Conservation (phyloP, 225 moss, liverwort and hornwort genomes). For the Antitrichia curtipendula region DNA sequence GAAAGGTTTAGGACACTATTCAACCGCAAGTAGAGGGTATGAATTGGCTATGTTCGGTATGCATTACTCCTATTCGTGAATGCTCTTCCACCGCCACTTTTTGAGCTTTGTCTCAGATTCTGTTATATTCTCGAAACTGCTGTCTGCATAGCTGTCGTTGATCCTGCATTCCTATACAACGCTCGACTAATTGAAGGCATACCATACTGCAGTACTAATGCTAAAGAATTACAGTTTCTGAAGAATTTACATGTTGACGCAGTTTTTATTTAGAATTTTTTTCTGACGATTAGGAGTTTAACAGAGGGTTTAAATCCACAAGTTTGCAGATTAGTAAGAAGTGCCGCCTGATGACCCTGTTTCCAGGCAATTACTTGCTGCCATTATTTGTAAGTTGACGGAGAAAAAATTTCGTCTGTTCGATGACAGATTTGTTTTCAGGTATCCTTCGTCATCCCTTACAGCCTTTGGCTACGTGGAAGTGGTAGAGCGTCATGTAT, state of each 20-base stretch:
- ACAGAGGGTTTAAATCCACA: not conserved
- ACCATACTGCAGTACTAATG: not conserved
- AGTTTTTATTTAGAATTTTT: not conserved
- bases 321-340: not conserved
- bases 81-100: not conserved
- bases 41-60: not conserved
- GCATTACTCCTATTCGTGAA: not conserved
- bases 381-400: not conserved
- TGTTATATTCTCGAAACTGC: not conserved
- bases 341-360: not conserved
- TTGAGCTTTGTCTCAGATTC: not conserved
- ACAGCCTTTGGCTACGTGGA: not conserved
- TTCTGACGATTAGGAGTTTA: not conserved
- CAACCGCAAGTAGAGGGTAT: not conserved
- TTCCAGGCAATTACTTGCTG: not conserved
- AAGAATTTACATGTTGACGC: not conserved
- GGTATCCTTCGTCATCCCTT: not conserved
- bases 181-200: not conserved
- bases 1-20: not conserved
- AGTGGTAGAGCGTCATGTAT: not conserved
- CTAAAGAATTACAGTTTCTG: not conserved
- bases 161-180: not conserved
- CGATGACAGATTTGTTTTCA: slow-evolving; percentile 1
- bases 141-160: not conserved
- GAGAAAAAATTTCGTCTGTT: not conserved